Evolutionary conservation across 768 basidiomycete genomes (phyloP).

Genomic region (Cyclocybe aegerita): DNA sequence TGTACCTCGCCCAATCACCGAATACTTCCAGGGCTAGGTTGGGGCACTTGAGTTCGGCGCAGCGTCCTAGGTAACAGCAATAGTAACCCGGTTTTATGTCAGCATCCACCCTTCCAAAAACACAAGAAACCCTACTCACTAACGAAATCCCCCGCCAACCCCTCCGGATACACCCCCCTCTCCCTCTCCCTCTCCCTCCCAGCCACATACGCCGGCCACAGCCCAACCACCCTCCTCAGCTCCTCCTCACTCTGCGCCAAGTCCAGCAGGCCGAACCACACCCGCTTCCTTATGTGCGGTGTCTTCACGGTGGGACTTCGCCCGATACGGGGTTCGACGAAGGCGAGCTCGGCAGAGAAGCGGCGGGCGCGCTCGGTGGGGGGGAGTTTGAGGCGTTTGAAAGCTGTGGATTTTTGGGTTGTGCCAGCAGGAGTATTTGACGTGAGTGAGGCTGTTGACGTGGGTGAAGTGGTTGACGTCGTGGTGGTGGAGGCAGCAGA

Average conservation of each 20-base stretch:
- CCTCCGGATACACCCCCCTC: constrained; percentile 36
- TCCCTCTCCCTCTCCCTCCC: neutral
- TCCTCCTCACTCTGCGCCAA: constrained; percentile 51
- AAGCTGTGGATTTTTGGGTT: constrained; percentile 3
- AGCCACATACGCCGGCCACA: neutral
- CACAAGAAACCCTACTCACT: constrained; percentile 38
- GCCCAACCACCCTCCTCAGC: constrained; percentile 26
- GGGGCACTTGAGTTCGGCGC: constrained; percentile 55
- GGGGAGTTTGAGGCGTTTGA: constrained; percentile 23
- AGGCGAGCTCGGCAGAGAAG: constrained; percentile 34
- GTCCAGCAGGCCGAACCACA: constrained; percentile 51
- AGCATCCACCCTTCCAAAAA: neutral
- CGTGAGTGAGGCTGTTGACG: constrained; percentile 1
- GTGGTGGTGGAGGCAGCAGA: constrained; percentile 11
- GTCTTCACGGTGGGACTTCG: constrained; percentile 30
- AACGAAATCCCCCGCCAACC: constrained; percentile 48
- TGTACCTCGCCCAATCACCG: constrained; percentile 61
- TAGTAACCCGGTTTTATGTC: neutral
- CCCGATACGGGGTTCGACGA: constrained; percentile 38
- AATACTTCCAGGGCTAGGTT: constrained; percentile 59
- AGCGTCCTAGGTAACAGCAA: constrained; percentile 47
- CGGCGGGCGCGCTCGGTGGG: constrained; percentile 27
- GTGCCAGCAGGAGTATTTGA: neutral
- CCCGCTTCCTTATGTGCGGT: constrained; percentile 39
- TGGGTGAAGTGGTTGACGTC: constrained; percentile 3